A percentile compares a stretch with the other conserved stretches of the same genome.
phyloP scores from a whole-genome alignment of 2,329 filamentous ascomycete species.

The Neofusicoccum laricinum region DNA sequence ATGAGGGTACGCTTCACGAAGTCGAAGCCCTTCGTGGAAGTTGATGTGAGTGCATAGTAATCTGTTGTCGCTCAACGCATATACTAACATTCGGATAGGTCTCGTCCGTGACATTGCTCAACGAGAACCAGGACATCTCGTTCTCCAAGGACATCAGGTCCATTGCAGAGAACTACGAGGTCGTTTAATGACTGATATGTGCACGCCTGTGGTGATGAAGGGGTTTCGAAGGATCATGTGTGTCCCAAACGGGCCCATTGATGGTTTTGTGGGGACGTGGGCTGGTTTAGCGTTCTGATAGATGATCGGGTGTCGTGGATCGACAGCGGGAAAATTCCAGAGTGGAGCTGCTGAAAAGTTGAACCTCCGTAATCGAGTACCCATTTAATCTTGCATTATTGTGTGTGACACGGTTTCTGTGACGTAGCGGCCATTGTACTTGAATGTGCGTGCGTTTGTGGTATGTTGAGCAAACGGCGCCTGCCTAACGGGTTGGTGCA shows the following conservation, averaged over 20 bases:
- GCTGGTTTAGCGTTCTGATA: slow-evolving; percentile 2
- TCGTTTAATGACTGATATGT: slow-evolving; percentile 56
- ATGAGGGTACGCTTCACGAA: slow-evolving; percentile 92
- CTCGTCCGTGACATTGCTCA: slow-evolving; percentile 65
- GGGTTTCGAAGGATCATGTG: neutral
- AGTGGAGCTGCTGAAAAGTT: slow-evolving; percentile 5
- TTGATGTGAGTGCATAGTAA: slow-evolving; percentile 69
- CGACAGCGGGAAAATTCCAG: neutral
- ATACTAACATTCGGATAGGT: slow-evolving; percentile 50
- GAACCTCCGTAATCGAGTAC: neutral
- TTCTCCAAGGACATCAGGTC: slow-evolving; percentile 82
- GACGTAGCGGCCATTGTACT: neutral
- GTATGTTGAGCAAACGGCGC: neutral
- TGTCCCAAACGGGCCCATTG: neutral
- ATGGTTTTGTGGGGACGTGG: neutral
- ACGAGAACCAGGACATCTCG: slow-evolving; percentile 73
- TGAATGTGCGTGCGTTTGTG: neutral
- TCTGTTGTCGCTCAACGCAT: neutral
- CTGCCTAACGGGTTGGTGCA: neutral
- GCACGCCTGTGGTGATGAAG: slow-evolving; percentile 17
- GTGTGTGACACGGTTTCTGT: neutral
- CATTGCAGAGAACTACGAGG: slow-evolving; percentile 70
- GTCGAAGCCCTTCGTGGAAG: slow-evolving; percentile 80
- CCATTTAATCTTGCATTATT: neutral
- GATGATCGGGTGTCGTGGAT: slow-evolving; percentile 7